A percentile compares a stretch with the other conserved stretches of the same genome.
These are phyloP conservation scores for Boletus holoroseus DNA, from an alignment of 1,284 basidiomycete genomes.

Conservation along the genomic window DNA sequence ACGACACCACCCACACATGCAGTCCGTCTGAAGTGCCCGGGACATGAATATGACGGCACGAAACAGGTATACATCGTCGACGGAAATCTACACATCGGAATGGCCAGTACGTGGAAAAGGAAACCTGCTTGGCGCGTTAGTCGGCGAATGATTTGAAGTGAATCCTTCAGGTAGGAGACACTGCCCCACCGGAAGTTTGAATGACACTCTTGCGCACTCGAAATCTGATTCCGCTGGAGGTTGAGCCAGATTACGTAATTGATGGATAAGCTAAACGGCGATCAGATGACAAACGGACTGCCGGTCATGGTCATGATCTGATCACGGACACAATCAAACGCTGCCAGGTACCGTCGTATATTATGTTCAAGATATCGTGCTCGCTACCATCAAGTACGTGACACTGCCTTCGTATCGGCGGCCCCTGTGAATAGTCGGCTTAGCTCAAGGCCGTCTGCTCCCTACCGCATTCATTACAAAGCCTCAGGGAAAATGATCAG, in stretches of 20 bases:
- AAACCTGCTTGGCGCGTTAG: neutral
- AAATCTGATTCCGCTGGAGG: neutral
- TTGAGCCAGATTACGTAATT: no score
- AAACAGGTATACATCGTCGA: neutral
- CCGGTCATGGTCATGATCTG: no score
- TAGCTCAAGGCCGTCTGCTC: neutral
- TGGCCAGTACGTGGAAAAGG: neutral
- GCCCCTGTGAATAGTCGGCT: neutral
- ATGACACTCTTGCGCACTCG: no score
- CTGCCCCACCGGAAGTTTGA: no score
- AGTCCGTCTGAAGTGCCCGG: neutral
- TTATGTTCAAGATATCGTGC: neutral
- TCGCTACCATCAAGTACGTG: neutral
- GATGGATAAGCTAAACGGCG: no score
- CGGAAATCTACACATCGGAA: neutral
- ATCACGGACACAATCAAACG: neutral
- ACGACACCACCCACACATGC: neutral
- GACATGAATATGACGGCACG: neutral
- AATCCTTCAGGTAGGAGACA: no score
- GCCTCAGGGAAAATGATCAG: neutral
- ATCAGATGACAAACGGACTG: no score
- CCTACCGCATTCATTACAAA: neutral
- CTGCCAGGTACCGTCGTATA: neutral
- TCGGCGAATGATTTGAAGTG: neutral
- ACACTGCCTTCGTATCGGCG: neutral